A percentile compares a stretch with the other conserved stretches of the same genome.
These are phyloP conservation scores for Bipolaris victoriae DNA, from an alignment of 2,329 filamentous ascomycete genomes.

Conservation along the genomic window DNA sequence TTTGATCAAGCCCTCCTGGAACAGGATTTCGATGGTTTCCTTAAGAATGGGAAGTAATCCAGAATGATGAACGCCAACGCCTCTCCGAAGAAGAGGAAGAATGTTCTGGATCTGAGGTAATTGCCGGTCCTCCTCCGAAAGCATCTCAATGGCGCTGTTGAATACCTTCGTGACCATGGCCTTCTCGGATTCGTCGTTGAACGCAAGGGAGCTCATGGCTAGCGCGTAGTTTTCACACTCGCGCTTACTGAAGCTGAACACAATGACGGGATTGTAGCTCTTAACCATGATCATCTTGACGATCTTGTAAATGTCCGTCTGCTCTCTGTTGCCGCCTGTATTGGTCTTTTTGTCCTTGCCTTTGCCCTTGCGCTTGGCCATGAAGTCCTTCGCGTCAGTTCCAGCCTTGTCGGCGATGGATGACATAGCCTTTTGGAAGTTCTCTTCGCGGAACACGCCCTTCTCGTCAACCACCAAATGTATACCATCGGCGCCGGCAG, in stretches of 20 bases:
- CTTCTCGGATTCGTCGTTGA: constrained; percentile 97
- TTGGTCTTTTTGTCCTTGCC: constrained; percentile 92
- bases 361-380: constrained; percentile 81
- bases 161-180: constrained; percentile 95
- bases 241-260: constrained; percentile 99
- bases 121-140: constrained; percentile 88
- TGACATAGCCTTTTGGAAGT: constrained; percentile 95
- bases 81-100: constrained; percentile 83
- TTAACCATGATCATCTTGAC: constrained; percentile 99
- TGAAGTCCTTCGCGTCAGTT: constrained; percentile 77
- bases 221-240: constrained; percentile 92
- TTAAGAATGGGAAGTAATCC: constrained; percentile 94
- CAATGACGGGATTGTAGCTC: constrained; percentile 96
- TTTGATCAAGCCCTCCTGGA: constrained; percentile 97
- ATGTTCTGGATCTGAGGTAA: constrained; percentile 91
- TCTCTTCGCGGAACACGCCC: constrained; percentile 92
- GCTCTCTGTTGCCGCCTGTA: constrained; percentile 72
- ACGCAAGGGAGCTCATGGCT: constrained; percentile 82
- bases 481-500: constrained; percentile 88
- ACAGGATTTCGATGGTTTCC: constrained; percentile 98
- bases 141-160: constrained; percentile 85
- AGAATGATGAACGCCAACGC: constrained; percentile 97
- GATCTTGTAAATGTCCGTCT: constrained; percentile 93
- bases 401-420: constrained; percentile 87
- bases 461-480: constrained; percentile 96